Evolutionary conservation across 2,329 filamentous ascomycete species (phyloP), one percentile per base, ranked within the genome.

Genomic region (Fusarium newnesense): DNA sequence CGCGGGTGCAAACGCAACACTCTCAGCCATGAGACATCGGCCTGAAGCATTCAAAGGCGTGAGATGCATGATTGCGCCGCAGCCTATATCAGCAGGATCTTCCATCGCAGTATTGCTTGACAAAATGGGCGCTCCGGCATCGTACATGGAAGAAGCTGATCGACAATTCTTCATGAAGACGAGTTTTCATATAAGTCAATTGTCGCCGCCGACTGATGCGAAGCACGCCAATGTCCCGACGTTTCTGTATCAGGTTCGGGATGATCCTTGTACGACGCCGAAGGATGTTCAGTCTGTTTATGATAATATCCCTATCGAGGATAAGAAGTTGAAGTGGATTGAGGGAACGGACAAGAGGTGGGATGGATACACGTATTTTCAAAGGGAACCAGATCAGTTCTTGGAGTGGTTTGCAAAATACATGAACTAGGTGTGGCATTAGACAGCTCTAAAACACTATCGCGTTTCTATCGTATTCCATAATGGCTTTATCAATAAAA

Each of bases 251-350:
- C 70, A 73, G 44, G 70, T 74, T 1, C 58, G 36, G 5, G 54
- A 71, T 21, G 70, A 73, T 21, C 40, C 58, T 24, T 49, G 28
- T 5, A 74, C 70, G 19, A 70, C 36, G 2, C 61, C 70, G 9
- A 46, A 60, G 11, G 70, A 73, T 30, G 70, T 73, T 2, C 70
- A 74, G 44, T 57, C 70, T 21, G 49, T 71, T 3, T 74, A 74
- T 15, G 70, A 74, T 3, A 74, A 71, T 11, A 73, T 73, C 0
- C 67, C 70, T 0, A 58, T 74, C 0, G 9, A 49, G 2, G 70
- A 74, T 4, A 73, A 73, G 49, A 74, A 68, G 34, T 8, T 73
- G 44, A 61, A 60, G 5, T 73, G 70, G 70, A 68, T 73, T 34
- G 37, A 67, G 19, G 67, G 62, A 1, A 74, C 70, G 1, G 53